phyloP scores from a whole-genome alignment of 1,284 basidiomycete genomes.

The Apiotrichum laibachii region DNA sequence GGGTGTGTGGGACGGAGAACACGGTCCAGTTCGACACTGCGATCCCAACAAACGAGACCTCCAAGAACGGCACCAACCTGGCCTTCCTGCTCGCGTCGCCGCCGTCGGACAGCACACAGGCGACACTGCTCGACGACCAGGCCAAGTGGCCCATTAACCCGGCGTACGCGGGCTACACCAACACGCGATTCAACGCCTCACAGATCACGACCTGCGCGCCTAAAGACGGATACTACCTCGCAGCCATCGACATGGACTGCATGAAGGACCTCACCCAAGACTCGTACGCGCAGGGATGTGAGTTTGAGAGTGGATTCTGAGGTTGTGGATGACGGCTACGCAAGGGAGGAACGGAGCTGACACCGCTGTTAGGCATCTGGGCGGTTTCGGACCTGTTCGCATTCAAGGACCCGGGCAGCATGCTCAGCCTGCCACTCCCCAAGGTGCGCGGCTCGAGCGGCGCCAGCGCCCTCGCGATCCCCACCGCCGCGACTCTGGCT shows the following conservation, averaged over 20 bases:
- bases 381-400: background rate
- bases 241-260: background rate
- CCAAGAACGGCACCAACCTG: background rate
- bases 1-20: background rate
- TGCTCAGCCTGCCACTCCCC: background rate
- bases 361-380: slow-evolving; percentile 1
- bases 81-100: background rate
- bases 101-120: background rate
- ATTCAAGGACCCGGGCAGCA: background rate
- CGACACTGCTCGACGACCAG: background rate
- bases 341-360: background rate
- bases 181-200: background rate
- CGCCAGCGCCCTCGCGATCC: background rate
- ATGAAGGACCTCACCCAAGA: background rate
- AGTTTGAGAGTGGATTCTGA: background rate
- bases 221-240: background rate
- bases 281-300: background rate
- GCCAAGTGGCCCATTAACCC: background rate
- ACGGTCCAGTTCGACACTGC: background rate
- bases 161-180: background rate
- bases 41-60: background rate
- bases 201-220: background rate
- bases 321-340: background rate
- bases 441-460: background rate
- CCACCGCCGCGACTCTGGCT: background rate